Percentiles rank a stretch among this genome's conserved stretches.
These are phyloP conservation scores for Pythium guiyangense DNA, from an alignment of 352 stramenopile species.

Conservation along the genomic window DNA sequence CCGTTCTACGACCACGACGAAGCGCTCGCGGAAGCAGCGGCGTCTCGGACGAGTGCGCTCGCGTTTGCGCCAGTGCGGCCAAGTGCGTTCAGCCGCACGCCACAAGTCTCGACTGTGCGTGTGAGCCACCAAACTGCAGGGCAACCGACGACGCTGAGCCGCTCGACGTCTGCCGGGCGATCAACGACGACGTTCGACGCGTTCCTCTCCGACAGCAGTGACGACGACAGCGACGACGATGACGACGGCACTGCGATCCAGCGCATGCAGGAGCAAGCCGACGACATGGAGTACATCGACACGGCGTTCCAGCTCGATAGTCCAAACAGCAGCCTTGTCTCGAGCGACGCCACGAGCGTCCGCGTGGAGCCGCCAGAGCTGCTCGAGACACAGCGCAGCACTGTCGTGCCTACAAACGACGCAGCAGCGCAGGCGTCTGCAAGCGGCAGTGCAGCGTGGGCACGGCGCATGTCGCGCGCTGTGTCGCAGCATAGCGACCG, in stretches of 20 bases:
- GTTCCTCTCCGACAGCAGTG: slow-evolving; percentile 39
- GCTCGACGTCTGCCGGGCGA: slow-evolving; percentile 14
- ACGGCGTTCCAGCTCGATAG: slow-evolving; percentile 26
- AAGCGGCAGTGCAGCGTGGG: neutral
- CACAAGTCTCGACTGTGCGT: neutral
- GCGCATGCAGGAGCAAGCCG: slow-evolving; percentile 48
- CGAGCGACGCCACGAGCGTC: slow-evolving; percentile 3
- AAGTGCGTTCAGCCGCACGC: neutral
- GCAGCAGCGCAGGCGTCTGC: neutral
- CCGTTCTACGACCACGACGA: slow-evolving; percentile 14
- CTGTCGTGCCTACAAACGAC: too few relatives aligned
- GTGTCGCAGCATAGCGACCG: slow-evolving; percentile 1
- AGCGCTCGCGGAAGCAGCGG: neutral
- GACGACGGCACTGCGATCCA: slow-evolving; percentile 17
- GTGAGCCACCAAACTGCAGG: neutral
- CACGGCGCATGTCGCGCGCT: slow-evolving; percentile 1
- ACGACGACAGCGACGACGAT: slow-evolving; percentile 24
- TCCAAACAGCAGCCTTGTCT: slow-evolving; percentile 3
- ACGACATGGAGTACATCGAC: slow-evolving; percentile 40
- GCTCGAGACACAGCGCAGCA: neutral
- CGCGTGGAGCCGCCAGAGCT: neutral
- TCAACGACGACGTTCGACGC: slow-evolving; percentile 26
- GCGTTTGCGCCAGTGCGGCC: neutral
- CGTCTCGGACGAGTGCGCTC: neutral
- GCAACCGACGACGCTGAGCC: slow-evolving; percentile 7